phyloP scores from a whole-genome alignment of 805 yeast genomes.

The Barnettozyma salicaria region DNA sequence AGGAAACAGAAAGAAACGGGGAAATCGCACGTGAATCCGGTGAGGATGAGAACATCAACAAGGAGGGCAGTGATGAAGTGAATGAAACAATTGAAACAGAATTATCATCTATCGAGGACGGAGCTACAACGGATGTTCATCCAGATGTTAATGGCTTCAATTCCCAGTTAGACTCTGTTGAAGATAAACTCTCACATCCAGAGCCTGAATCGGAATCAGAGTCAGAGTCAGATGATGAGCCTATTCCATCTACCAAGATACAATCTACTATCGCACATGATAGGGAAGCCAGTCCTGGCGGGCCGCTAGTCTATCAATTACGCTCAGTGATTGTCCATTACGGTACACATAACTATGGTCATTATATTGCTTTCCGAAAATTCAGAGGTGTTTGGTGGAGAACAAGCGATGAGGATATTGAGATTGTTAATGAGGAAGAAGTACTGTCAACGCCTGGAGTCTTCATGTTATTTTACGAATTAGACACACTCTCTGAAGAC shows the following conservation, averaged over 20 bases:
- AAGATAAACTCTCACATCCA: constrained; percentile 1
- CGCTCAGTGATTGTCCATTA: constrained; percentile 88
- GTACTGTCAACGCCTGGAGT: constrained; percentile 81
- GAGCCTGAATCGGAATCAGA: constrained; percentile 9
- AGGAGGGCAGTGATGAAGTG: constrained; percentile 12
- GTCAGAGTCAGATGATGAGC: constrained; percentile 10
- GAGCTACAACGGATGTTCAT: not conserved
- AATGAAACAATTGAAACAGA: constrained; percentile 6
- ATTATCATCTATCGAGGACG: constrained; percentile 11
- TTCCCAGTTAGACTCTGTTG: not conserved
- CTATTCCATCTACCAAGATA: constrained; percentile 8
- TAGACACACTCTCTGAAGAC: constrained; percentile 32
- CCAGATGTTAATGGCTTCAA: too few relatives aligned
- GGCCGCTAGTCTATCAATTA: constrained; percentile 56
- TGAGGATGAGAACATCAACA: constrained; percentile 6
- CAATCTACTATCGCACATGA: constrained; percentile 13
- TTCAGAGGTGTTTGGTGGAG: constrained; percentile 91
- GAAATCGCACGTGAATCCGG: too few relatives aligned
- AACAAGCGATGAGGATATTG: constrained; percentile 83
- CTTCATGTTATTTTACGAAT: constrained; percentile 87
- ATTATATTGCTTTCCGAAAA: constrained; percentile 82
- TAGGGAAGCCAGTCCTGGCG: constrained; percentile 23
- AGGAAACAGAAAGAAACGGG: constrained; percentile 26
- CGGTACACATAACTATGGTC: constrained; percentile 98
- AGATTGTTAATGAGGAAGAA: constrained; percentile 72